Evolutionary conservation across 441 rosid species (phyloP).

Genomic region (Brassica hybrid): DNA sequence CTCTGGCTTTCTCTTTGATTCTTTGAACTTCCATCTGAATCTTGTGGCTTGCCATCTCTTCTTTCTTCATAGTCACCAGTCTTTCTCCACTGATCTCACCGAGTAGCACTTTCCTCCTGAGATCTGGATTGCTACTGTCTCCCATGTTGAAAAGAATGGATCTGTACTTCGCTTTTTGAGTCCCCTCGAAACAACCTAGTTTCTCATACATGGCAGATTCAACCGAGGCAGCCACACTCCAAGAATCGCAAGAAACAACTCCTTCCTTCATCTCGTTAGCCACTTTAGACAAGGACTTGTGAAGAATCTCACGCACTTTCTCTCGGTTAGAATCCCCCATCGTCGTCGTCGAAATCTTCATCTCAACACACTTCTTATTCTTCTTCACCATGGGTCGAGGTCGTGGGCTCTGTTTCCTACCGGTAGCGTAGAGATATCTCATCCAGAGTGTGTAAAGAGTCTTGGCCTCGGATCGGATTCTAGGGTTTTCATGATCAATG

Average conservation of each 20-base stretch:
- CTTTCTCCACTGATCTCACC: slow-evolving; percentile 31
- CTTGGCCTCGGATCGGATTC: slow-evolving; percentile 3
- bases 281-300: slow-evolving; percentile 12
- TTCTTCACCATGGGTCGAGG: not conserved
- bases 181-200: slow-evolving; percentile 17
- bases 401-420: not conserved
- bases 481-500: slow-evolving; percentile 20
- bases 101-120: slow-evolving; percentile 29
- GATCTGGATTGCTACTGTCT: slow-evolving; percentile 27
- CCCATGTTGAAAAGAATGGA: slow-evolving; percentile 34
- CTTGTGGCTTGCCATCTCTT: not conserved
- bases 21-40: not conserved
- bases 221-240: not conserved
- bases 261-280: slow-evolving; percentile 27
- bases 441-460: slow-evolving; percentile 13
- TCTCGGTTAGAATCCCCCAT: slow-evolving; percentile 20
- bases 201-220: slow-evolving; percentile 19
- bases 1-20: not conserved
- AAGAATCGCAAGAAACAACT: slow-evolving; percentile 14
- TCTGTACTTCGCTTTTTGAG: slow-evolving; percentile 18
- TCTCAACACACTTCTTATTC: not conserved
- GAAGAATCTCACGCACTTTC: slow-evolving; percentile 31
- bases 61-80: slow-evolving; percentile 19
- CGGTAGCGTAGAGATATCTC: slow-evolving; percentile 5
- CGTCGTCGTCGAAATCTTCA: not conserved